These are phyloP conservation scores for Oropetium thomaeum DNA, from an alignment of 176 grass and related monocot genomes.

Conservation along the genomic window DNA sequence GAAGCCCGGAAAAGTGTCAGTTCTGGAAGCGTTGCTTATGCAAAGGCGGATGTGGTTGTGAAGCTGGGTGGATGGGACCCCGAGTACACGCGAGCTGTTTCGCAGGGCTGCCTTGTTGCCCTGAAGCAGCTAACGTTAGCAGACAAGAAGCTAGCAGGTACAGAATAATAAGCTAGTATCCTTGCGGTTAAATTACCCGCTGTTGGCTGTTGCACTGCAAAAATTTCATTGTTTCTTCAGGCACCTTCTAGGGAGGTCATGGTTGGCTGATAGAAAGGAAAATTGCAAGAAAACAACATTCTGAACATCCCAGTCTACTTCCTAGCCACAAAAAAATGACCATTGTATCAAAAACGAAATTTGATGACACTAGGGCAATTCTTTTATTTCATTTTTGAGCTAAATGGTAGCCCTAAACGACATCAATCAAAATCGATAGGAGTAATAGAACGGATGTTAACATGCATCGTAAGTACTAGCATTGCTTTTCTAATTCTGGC, in stretches of 20 bases:
- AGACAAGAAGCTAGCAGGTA: slow-evolving; percentile 89
- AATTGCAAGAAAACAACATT: not conserved
- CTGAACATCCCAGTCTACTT: not conserved
- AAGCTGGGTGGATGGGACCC: slow-evolving; percentile 83
- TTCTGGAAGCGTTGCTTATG: slow-evolving; percentile 62
- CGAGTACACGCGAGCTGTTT: slow-evolving; percentile 62
- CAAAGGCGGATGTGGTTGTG: slow-evolving; percentile 83
- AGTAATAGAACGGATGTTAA: not conserved
- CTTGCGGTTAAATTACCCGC: not conserved
- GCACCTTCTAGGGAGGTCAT: not conserved
- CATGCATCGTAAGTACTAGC: not conserved
- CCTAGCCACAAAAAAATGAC: not conserved
- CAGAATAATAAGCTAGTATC: not conserved
- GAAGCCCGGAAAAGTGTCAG: slow-evolving; percentile 62
- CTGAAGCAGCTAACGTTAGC: slow-evolving; percentile 82
- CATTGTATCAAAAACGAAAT: not conserved
- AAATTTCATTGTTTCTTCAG: not conserved
- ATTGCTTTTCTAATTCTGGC: not conserved
- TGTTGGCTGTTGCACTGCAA: not conserved
- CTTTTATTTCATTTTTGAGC: too few species aligned
- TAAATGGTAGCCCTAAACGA: too few species aligned
- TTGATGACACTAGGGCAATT: too few species aligned
- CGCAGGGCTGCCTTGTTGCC: slow-evolving; percentile 79
- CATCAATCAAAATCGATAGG: too few species aligned
- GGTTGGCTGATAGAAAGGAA: not conserved